Evolutionary conservation across 2,329 filamentous ascomycete genomes (phyloP), one percentile per base, ranked within the genome.

Genomic region (Trichophyton rubrum): DNA sequence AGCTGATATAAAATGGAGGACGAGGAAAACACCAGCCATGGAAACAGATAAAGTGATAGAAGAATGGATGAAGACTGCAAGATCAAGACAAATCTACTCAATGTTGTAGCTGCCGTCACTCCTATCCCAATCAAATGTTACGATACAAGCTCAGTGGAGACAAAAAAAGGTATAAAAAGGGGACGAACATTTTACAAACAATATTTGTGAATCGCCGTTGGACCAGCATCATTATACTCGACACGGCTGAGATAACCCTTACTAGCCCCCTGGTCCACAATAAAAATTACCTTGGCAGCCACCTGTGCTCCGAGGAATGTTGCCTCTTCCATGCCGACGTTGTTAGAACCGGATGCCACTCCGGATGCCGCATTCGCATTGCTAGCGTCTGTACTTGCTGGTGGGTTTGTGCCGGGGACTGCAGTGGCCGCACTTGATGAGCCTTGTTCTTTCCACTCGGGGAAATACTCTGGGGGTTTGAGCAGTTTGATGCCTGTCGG

Each of bases 281-380:
- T 81, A 70, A 88, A 89, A 56, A 88, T 74, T 22, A 88, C 83
- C 73, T 87, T 88, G 1, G 88, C 90, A 1, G 88, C 89, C 35
- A 96, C 87, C 74, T 95, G 89, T 1, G 89, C 88, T 9, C 91
- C 91, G 5, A 96, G 77, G 74, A 96, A 96, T 69, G 85, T 84
- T 56, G 88, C 84, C 74, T 96, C 91, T 69, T 96, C 91, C 68
- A 81, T 83, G 1, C 84, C 84, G 1, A 75, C 74, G 33, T 82
- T 64, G 35, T 62, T 60, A 3, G 59, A 62, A 27, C 60, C 63
- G 8, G 60, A 65, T 3, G 67, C 66, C 8, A 65, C 65, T 22
- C 64, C 67, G 8, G 70, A 64, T 1, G 68, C 82, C 81, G 60
- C 82, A 79, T 65, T 65, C 30, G 67, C 66, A 20, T 58, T 60